These are phyloP conservation scores for Camellia japonica DNA, from an alignment of 148 eudicot species.

Conservation along the genomic window DNA sequence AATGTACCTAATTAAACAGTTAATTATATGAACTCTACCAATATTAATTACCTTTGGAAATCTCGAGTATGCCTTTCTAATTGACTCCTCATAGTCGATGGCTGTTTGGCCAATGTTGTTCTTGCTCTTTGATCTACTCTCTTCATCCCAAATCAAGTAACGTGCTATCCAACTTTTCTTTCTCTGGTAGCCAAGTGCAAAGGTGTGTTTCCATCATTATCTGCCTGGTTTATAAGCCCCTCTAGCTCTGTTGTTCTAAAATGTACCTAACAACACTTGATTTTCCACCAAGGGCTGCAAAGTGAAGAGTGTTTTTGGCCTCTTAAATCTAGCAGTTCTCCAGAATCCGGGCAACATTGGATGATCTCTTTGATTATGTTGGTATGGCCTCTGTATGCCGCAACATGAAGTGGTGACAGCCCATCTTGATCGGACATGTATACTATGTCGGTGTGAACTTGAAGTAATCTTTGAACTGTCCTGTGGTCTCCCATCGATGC, in stretches of 20 bases:
- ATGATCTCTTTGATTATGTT: too few relatives aligned
- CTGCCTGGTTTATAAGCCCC: neutral
- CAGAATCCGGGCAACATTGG: too few relatives aligned
- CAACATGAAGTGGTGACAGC: neutral
- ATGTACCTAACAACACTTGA: neutral
- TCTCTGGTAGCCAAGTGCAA: neutral
- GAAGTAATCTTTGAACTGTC: slow-evolving; percentile 1
- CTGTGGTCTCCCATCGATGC: neutral
- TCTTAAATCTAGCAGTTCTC: neutral
- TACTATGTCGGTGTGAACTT: neutral
- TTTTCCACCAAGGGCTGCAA: neutral
- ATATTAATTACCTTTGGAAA: too few relatives aligned
- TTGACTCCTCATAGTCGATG: neutral
- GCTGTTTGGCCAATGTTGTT: neutral
- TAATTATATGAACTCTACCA: too few relatives aligned
- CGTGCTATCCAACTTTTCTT: neutral
- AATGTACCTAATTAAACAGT: too few relatives aligned
- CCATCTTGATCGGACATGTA: neutral
- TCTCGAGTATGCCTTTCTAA: neutral
- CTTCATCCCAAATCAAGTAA: neutral
- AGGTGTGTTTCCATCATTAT: neutral
- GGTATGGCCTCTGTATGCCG: too few relatives aligned
- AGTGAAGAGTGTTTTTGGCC: neutral
- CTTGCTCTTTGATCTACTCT: neutral
- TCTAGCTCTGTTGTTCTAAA: neutral